Evolutionary conservation across 2,329 filamentous ascomycete species (phyloP), one percentile per base, ranked within the genome.

Genomic region (Ploettnerulaceae sp.): DNA sequence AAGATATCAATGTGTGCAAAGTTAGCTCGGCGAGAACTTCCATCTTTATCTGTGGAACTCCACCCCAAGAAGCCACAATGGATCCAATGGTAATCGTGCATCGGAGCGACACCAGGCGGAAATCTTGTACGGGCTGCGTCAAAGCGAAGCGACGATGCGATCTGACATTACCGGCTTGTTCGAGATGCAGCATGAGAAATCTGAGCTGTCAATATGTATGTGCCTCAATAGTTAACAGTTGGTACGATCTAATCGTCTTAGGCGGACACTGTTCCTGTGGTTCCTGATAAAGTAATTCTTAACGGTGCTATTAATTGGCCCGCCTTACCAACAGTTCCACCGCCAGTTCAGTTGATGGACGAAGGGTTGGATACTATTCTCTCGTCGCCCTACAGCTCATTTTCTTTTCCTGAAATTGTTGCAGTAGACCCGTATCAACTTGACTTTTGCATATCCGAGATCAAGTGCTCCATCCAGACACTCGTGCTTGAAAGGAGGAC

Each of bases 61-160:
- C n/a, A n/a, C n/a, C n/a, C n/a, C n/a, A n/a, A 33, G 21, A 3
- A 32, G 1, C 17, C 33, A 18, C 5, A 15, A 34, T 31, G 37
- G 32, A 44, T 20, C 9, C 28, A 14, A 22, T 47, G 20, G 34
- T 33, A 5, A 14, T 43, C 2, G 39, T 47, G 6, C 38, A 44
- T 37, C 38, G 40, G 17, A 52, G 43, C 26, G 24, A 43, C 11
- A 51, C 39, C 20, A 35, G 50, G 17, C 28, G 48, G 17, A 61
- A 60, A 40, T 43, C 57, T 7, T 61, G 57, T 40, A 24, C 29
- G 2, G 45, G 32, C 6, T 59, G 57, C 24, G 53, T 58, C 11
- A 55, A 55, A 33, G 48, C 54, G 2, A 61, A 61, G 49, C 28
- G 56, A 35, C 51, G 56, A 49, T 60, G 57, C 25, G 56, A 61